Evolutionary conservation across 352 stramenopile genomes (phyloP), one percentile per base, ranked within the genome.

Genomic region (Phytophthora pini): DNA sequence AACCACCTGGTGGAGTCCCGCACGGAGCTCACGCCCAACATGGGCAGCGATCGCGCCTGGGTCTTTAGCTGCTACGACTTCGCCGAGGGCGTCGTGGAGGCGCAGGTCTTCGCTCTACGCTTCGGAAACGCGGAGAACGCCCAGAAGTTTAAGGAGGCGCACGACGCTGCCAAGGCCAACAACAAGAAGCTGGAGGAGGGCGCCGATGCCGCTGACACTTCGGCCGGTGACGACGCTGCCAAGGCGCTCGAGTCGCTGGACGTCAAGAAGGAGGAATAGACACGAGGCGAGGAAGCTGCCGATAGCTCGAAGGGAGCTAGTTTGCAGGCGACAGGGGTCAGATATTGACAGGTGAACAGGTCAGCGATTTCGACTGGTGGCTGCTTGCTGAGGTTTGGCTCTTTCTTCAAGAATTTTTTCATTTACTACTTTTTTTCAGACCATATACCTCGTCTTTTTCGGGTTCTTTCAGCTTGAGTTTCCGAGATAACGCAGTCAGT

Each of bases 21-120:
- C 52, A 99, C 98, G 66, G 89, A 97, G 44, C 81, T 99, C 32
- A 89, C 97, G 70, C 93, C 97, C 13, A 99, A 99, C 86, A 98
- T 97, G 54, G 96, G 96, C 65, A 95, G 76, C 66, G 97, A 99
- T 84, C 83, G 97, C 57, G 97, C 93, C 17, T 99, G 97, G 97
- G 97, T 99, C 29, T 99, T 98, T 91, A 98, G 84, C 68, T 98
- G 95, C 76, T 99, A 98, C 84, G 97, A 99, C 81, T 99, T 99
- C 77, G 80, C 94, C 8, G 96, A 99, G 41, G 97, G 96, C 60
- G 86, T 97, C 57, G 82, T 98, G 67, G 89, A 97, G 79, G 79
- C 83, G 61, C 86, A 96, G 68, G 84, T 92, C 27, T 98, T 97
- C 58, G 92, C 92, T 27, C 77, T 98, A 55, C 89, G 96, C 59